Percentiles rank a stretch among this genome's conserved stretches.
phyloP scores from a whole-genome alignment of 75 land plant genomes.

The Picea sitchensis region DNA sequence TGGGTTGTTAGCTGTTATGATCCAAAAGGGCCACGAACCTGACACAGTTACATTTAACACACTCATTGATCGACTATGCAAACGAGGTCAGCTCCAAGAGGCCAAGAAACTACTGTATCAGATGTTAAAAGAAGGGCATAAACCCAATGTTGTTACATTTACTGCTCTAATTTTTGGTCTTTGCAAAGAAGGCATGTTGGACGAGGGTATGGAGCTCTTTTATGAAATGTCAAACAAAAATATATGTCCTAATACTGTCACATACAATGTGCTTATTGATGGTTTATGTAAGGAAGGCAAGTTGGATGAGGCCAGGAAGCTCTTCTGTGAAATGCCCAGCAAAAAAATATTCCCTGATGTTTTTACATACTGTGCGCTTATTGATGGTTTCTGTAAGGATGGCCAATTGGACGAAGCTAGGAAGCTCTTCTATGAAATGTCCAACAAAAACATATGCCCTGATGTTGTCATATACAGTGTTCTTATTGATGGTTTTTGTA shows the following conservation, averaged over 20 bases:
- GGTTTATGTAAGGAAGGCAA: slow-evolving; percentile 15
- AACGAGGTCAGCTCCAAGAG: slow-evolving; percentile 5
- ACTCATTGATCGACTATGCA: slow-evolving; percentile 16
- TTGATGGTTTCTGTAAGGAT: too few species aligned
- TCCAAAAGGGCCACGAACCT: slow-evolving; percentile 7
- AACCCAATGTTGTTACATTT: slow-evolving; percentile 10
- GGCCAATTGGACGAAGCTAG: too few species aligned
- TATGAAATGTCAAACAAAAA: too few species aligned
- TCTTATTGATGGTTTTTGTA: slow-evolving; percentile 9
- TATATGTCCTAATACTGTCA: background rate
- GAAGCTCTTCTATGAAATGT: slow-evolving; percentile 17
- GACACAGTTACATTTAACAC: slow-evolving; percentile 12
- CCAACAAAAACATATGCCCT: slow-evolving; percentile 13
- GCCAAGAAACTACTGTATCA: slow-evolving; percentile 1
- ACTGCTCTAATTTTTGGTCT: slow-evolving; percentile 5
- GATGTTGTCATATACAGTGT: background rate
- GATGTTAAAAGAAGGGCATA: background rate
- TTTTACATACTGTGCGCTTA: too few species aligned
- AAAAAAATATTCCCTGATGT: too few species aligned
- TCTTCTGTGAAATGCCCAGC: too few species aligned
- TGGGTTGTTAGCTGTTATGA: slow-evolving; percentile 14
- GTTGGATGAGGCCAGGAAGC: slow-evolving; percentile 15
- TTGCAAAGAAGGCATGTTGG: slow-evolving; percentile 1
- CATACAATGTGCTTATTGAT: slow-evolving; percentile 17
- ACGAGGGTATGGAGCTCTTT: slow-evolving; percentile 1